Evolutionary conservation across 805 yeast genomes (phyloP).

Genomic region (Dipodascus geniculatus): DNA sequence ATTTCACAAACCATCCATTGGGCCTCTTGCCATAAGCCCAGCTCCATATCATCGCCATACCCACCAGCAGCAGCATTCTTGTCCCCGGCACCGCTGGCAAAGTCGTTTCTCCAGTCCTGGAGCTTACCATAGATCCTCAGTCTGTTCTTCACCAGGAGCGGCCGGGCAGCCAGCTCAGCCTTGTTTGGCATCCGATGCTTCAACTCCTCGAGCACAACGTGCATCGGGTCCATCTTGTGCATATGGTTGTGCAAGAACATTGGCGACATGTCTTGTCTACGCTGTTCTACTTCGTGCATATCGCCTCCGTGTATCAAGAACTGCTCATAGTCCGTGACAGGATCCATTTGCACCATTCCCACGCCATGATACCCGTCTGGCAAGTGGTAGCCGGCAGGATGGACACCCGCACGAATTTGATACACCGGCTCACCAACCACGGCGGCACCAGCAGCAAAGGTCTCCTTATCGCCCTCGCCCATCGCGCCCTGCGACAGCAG

Average conservation of each 20-base stretch:
- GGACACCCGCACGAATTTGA: conserved; percentile 30
- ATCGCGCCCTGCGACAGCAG: conserved; percentile 48
- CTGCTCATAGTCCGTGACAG: conserved; percentile 40
- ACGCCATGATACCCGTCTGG: conserved; percentile 41
- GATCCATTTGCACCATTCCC: conserved; percentile 69
- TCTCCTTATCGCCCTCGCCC: conserved; percentile 81
- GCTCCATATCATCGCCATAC: conserved; percentile 12
- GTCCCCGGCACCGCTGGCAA: neutral
- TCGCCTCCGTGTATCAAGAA: neutral
- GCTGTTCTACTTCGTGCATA: conserved; percentile 6
- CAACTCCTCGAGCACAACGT: neutral
- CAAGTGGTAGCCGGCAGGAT: conserved; percentile 6
- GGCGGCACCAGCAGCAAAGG: conserved; percentile 60
- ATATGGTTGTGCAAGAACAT: conserved; percentile 55
- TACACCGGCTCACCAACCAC: conserved; percentile 49
- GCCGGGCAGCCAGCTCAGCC: neutral
- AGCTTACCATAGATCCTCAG: neutral
- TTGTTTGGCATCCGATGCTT: neutral
- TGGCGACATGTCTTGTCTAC: conserved; percentile 5
- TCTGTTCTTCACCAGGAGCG: neutral
- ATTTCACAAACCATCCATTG: conserved; percentile 15
- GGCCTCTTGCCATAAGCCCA: conserved; percentile 14
- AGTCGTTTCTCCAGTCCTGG: neutral
- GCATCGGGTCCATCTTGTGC: conserved; percentile 50
- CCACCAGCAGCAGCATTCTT: conserved; percentile 4